Evolutionary conservation across 1,139 yeast genomes (phyloP), one percentile per base, ranked within the genome.

Genomic region (Taphrina pruni): DNA sequence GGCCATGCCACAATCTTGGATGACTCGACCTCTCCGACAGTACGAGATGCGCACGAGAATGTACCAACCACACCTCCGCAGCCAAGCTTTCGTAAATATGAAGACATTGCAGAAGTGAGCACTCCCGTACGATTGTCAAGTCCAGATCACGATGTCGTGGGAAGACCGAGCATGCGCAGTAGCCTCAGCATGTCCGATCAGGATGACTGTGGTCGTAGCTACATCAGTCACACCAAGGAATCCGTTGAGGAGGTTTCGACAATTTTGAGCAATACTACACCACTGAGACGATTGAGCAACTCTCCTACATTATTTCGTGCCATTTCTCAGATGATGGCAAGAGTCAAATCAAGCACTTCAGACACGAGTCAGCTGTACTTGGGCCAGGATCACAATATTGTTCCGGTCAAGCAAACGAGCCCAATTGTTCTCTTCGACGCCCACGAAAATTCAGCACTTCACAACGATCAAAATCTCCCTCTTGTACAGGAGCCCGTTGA

Each of bases 161-260:
- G 17, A 50, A 11, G 17, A 12, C 38, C 36, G 35, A 21, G 20
- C 20, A 6, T 17, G 7, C 38, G 36, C 36, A 1, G 7, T 12
- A n/a, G n/a, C 14, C 35, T 26, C 17, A 17, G 14, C 14, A n/a
- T n/a, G 7, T 6, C 38, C 20, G 17, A 9, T 11, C 14, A 12
- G n/a, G 55, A 50, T 6, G 55, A 21, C n/a, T 39, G 14, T 56
- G 60, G 50, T 8, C 35, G 21, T 9, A 56, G 60, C 36, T 41
- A 56, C 36, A 32, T 21, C 8, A 56, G 60, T 35, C 48, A 56
- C 17, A 56, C 50, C 21, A 21, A 41, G 12, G 36, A 32, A 21
- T 56, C 60, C 6, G 41, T 56, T 20, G 26, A 56, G 7, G 60
- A 56, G 41, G 60, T 35, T 20, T 39, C 60, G 39, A 35, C 60